phyloP scores from a whole-genome alignment of 257 asterid species.

The Agastache rugosa region DNA sequence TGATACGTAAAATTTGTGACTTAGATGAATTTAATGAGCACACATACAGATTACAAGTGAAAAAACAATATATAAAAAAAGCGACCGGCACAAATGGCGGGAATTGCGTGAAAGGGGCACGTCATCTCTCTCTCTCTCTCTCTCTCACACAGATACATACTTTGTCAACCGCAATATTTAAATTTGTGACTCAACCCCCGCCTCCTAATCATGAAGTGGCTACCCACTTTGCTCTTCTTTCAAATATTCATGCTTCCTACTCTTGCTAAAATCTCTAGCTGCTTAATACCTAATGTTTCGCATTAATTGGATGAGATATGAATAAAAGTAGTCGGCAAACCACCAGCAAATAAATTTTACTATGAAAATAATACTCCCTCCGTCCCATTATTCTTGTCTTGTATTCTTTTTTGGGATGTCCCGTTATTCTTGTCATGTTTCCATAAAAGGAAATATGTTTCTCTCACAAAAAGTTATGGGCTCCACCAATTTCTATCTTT shows the following conservation, averaged over 20 bases:
- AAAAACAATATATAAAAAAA: not conserved
- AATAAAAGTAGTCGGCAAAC: no score
- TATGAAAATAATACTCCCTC: no score
- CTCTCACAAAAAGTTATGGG: no score
- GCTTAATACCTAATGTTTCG: not conserved
- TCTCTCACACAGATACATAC: constrained; percentile 36
- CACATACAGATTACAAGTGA: not conserved
- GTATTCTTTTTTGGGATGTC: no score
- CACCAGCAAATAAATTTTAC: no score
- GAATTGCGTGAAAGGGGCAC: constrained; percentile 45
- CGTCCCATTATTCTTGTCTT: no score
- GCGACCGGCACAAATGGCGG: constrained; percentile 49
- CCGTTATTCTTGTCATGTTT: no score
- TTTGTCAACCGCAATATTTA: constrained; percentile 45
- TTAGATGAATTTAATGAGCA: no score
- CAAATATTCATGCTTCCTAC: constrained; percentile 16
- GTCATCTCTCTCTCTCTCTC: constrained; percentile 30
- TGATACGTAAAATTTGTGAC: no score
- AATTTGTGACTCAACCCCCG: not conserved
- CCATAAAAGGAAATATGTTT: no score
- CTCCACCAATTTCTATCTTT: no score
- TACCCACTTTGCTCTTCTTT: constrained; percentile 28
- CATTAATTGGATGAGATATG: no score
- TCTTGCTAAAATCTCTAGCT: not conserved
- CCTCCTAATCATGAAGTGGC: constrained; percentile 30